A percentile compares a stretch with the other conserved stretches of the same genome.
phyloP scores from a whole-genome alignment of 768 basidiomycete species.

The Suillus hirtellus region DNA sequence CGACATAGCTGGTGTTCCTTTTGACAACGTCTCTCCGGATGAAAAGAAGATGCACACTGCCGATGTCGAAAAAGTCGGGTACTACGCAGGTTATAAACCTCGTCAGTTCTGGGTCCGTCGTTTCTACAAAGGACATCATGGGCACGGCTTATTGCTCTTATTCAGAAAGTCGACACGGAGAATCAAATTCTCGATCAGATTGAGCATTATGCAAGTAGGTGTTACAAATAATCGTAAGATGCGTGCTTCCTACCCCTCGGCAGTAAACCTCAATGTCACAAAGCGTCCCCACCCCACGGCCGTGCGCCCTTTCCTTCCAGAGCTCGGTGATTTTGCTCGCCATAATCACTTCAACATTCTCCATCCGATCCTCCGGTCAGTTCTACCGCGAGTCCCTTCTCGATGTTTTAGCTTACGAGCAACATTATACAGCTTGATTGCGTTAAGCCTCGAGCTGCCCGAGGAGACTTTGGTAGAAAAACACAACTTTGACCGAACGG shows the following conservation, averaged over 20 bases:
- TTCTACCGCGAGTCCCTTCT: background rate
- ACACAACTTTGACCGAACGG: constrained; percentile 27
- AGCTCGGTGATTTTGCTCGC: constrained; percentile 29
- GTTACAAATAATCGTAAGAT: background rate
- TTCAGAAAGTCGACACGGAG: constrained; percentile 33
- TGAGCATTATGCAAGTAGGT: constrained; percentile 34
- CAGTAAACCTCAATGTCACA: constrained; percentile 31
- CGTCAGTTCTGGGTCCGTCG: constrained; percentile 51
- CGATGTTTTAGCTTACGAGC: background rate
- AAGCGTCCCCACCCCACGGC: constrained; percentile 29
- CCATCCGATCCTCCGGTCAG: constrained; percentile 28
- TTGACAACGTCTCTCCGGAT: constrained; percentile 34
- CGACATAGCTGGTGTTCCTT: constrained; percentile 43
- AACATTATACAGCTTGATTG: constrained; percentile 28
- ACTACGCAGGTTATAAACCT: constrained; percentile 57
- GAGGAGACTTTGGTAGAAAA: constrained; percentile 35
- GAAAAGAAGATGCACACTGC: constrained; percentile 40
- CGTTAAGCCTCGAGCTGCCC: constrained; percentile 33
- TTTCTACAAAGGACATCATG: background rate
- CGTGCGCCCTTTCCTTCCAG: constrained; percentile 31
- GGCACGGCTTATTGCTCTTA: background rate
- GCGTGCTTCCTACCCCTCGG: background rate
- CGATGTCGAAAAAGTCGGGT: constrained; percentile 42
- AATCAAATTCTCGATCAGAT: constrained; percentile 36
- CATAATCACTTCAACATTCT: constrained; percentile 32